phyloP scores from a whole-genome alignment of 2,329 filamentous ascomycete genomes.

The Fonsecaea multimorphosa region DNA sequence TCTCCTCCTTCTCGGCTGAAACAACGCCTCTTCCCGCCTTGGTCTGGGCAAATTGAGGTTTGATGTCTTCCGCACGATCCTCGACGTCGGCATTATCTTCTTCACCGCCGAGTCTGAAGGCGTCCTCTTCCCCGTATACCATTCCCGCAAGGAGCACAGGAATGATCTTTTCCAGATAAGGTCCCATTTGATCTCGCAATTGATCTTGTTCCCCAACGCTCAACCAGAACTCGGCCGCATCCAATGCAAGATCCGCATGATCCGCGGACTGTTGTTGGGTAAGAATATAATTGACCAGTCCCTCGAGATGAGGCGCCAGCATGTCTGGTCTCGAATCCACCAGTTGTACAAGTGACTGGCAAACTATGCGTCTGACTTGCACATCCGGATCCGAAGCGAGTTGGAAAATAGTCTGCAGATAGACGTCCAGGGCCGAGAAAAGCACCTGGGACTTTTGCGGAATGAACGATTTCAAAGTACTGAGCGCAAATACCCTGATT shows the following conservation, averaged over 20 bases:
- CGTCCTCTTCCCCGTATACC: constrained; percentile 95
- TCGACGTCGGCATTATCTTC: constrained; percentile 91
- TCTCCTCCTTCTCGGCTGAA: constrained; percentile 43
- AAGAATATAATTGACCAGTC: constrained; percentile 91
- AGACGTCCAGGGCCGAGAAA: constrained; percentile 76
- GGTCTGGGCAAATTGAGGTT: constrained; percentile 83
- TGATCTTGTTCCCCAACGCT: constrained; percentile 86
- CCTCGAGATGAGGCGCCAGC: constrained; percentile 83
- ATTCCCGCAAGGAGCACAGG: constrained; percentile 91
- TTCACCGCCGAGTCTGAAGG: constrained; percentile 79
- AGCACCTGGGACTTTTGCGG: constrained; percentile 82
- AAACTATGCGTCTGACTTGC: constrained; percentile 90
- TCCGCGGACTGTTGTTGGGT: constrained; percentile 80
- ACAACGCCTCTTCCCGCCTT: constrained; percentile 61
- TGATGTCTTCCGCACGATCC: constrained; percentile 88
- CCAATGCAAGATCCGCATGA: constrained; percentile 87
- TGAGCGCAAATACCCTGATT: constrained; percentile 79
- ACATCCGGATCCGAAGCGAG: constrained; percentile 76
- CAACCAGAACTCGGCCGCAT: constrained; percentile 97
- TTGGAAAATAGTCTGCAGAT: constrained; percentile 82
- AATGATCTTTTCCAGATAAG: constrained; percentile 82
- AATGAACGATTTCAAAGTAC: constrained; percentile 89
- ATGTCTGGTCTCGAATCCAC: constrained; percentile 91
- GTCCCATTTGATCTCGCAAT: constrained; percentile 75
- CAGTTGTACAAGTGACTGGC: constrained; percentile 87